phyloP scores from a whole-genome alignment of 192 early-diverging fungal species.

The Piromyces finnis region DNA sequence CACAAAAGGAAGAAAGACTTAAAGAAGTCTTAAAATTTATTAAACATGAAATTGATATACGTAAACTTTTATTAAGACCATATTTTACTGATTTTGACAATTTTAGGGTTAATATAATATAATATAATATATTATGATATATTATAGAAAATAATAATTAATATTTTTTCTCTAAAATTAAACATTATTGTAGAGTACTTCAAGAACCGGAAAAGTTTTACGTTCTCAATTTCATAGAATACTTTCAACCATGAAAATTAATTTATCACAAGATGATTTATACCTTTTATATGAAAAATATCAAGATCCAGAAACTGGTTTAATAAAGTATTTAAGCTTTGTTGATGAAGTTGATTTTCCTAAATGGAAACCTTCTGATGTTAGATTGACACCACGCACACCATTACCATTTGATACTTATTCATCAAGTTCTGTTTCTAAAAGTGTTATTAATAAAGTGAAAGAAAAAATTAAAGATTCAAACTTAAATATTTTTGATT shows the following conservation, averaged over 20 bases:
- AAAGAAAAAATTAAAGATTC: not conserved
- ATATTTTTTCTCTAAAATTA: too few relatives aligned
- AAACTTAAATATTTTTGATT: not conserved
- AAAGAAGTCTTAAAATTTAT: not conserved
- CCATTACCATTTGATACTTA: not conserved
- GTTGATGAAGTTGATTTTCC: not conserved
- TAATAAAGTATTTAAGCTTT: not conserved
- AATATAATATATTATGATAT: too few relatives aligned
- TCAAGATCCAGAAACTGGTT: not conserved
- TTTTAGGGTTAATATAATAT: not conserved
- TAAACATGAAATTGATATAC: not conserved
- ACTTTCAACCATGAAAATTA: not conserved
- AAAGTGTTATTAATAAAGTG: not conserved
- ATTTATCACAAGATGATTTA: not conserved
- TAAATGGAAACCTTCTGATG: not conserved
- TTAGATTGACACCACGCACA: not conserved
- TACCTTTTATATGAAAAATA: not conserved
- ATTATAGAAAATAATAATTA: too few relatives aligned
- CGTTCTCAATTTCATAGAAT: not conserved
- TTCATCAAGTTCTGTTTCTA: not conserved
- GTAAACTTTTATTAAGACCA: not conserved
- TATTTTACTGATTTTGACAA: not conserved
- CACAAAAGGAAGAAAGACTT: not conserved
- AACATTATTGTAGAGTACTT: not conserved
- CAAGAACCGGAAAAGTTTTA: not conserved